phyloP scores from a whole-genome alignment of 768 basidiomycete genomes.

The Lactarius sanguifluus region DNA sequence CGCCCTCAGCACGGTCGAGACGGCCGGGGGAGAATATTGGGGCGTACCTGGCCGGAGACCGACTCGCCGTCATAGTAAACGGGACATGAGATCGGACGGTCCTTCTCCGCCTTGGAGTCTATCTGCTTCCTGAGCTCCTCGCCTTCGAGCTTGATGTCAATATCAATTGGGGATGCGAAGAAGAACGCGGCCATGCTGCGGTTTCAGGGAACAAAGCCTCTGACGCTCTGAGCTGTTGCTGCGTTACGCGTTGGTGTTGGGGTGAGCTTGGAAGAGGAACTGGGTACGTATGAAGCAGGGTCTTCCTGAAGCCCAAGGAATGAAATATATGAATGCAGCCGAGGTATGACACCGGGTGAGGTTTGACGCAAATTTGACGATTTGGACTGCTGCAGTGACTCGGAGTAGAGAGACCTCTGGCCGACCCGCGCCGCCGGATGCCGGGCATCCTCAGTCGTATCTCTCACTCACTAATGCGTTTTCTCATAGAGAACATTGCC shows the following conservation, averaged over 20 bases:
- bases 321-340: background rate
- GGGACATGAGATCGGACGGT: slow-evolving; percentile 79
- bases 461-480: background rate
- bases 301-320: background rate
- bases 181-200: slow-evolving; percentile 82
- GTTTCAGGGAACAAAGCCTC: background rate
- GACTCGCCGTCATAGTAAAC: slow-evolving; percentile 96
- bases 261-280: background rate
- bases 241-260: background rate
- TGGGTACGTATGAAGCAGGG: background rate
- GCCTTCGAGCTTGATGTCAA: slow-evolving; percentile 84
- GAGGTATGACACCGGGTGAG: background rate
- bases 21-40: background rate
- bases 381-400: too few species aligned
- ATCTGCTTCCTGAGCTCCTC: slow-evolving; percentile 88
- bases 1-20: background rate
- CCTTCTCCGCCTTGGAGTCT: slow-evolving; percentile 88
- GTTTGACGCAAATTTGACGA: background rate
- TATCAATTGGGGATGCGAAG: slow-evolving; percentile 87
- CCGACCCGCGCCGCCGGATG: background rate
- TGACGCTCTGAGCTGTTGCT: background rate
- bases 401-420: background rate
- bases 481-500: background rate
- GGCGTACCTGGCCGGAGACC: slow-evolving; percentile 77
- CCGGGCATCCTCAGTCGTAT: background rate